phyloP scores from a whole-genome alignment of 1,139 yeast genomes.

The Scheffersomyces titani region DNA sequence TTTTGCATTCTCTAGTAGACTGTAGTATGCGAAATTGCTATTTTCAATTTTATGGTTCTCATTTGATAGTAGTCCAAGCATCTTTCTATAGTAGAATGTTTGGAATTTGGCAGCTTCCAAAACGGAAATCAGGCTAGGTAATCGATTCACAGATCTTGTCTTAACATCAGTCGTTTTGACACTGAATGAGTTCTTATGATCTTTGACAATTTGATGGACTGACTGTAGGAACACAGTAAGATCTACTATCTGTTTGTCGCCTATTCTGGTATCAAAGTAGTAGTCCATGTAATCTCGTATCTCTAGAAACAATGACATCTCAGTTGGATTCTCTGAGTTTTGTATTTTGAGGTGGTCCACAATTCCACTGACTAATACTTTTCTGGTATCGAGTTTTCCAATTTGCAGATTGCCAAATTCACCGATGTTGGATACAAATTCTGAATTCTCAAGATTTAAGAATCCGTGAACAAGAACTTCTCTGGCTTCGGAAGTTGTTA shows the following conservation, averaged over 20 bases:
- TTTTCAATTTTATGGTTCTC: neutral
- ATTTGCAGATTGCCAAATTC: constrained; percentile 2
- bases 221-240: constrained; percentile 21
- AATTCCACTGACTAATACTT: constrained; percentile 59
- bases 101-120: constrained; percentile 53
- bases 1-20: constrained; percentile 44
- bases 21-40: constrained; percentile 11
- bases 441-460: constrained; percentile 30
- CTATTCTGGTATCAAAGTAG: constrained; percentile 9
- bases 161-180: constrained; percentile 51
- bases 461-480: constrained; percentile 62
- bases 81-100: constrained; percentile 51
- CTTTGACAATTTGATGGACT: constrained; percentile 15
- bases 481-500: constrained; percentile 54
- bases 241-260: constrained; percentile 19
- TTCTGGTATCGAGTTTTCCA: constrained; percentile 10
- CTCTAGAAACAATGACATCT: constrained; percentile 26
- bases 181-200: constrained; percentile 11
- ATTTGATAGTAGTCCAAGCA: constrained; percentile 16
- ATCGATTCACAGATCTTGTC: constrained; percentile 43
- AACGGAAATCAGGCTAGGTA: constrained; percentile 53
- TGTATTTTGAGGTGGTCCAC: constrained; percentile 50
- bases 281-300: constrained; percentile 15
- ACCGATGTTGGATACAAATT: constrained; percentile 18
- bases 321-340: constrained; percentile 14